phyloP scores from a whole-genome alignment of 2,329 filamentous ascomycete species.

The Bertia moriformis region DNA sequence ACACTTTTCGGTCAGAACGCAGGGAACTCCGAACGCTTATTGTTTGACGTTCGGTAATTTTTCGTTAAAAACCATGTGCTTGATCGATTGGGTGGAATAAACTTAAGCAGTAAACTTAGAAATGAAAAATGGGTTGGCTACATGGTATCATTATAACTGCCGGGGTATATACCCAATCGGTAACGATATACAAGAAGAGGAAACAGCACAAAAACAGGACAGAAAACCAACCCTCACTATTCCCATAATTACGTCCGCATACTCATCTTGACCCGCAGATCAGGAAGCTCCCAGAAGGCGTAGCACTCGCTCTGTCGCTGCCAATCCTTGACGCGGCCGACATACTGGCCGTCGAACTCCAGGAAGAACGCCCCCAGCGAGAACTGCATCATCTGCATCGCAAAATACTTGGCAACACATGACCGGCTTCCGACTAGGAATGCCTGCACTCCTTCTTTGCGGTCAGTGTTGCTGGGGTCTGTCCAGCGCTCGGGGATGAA shows the following conservation, averaged over 20 bases:
- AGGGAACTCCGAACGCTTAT: too few relatives aligned
- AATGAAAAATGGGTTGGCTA: too few relatives aligned
- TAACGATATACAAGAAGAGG: too few relatives aligned
- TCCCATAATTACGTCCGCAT: not conserved
- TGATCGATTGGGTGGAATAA: too few relatives aligned
- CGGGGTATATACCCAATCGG: too few relatives aligned
- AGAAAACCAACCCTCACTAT: not conserved
- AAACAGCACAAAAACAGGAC: too few relatives aligned
- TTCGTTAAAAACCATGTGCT: too few relatives aligned
- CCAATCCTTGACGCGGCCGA: conserved; percentile 9
- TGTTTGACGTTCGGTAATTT: too few relatives aligned
- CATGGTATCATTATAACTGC: too few relatives aligned
- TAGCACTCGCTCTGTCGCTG: conserved; percentile 9
- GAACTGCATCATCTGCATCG: conserved; percentile 11
- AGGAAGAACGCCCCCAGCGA: conserved; percentile 10
- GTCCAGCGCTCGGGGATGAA: not conserved
- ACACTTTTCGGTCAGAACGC: too few relatives aligned
- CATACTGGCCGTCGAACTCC: conserved; percentile 10
- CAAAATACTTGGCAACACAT: conserved; percentile 12
- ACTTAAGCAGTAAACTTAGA: too few relatives aligned
- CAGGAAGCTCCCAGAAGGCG: conserved; percentile 12
- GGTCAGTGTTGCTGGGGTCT: conserved; percentile 7
- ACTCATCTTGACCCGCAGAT: conserved; percentile 7
- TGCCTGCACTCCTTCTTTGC: conserved; percentile 10
- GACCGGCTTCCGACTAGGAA: conserved; percentile 11